phyloP scores from a whole-genome alignment of 225 moss, liverwort and hornwort genomes.

The Marchantia polymorpha region DNA sequence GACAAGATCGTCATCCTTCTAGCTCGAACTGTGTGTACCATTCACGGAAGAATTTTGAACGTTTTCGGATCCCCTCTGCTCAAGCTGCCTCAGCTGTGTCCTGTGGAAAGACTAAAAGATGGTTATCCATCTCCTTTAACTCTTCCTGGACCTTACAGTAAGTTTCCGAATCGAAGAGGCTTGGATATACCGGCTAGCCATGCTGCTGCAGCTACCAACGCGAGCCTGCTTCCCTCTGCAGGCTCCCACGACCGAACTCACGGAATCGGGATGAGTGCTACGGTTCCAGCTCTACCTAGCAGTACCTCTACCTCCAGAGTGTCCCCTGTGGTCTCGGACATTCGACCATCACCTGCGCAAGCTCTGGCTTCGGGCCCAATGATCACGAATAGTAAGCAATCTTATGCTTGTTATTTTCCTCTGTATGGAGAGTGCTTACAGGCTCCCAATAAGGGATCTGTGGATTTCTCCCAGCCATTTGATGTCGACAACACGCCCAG shows the following conservation, averaged over 20 bases:
- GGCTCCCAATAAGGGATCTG: slow-evolving; percentile 30
- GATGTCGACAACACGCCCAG: slow-evolving; percentile 14
- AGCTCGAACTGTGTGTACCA: slow-evolving; percentile 84
- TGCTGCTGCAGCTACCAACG: slow-evolving; percentile 12
- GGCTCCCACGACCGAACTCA: slow-evolving; percentile 31
- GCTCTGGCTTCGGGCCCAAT: slow-evolving; percentile 51
- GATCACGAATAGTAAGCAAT: slow-evolving; percentile 52
- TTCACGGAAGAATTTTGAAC: slow-evolving; percentile 73
- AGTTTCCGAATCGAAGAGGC: slow-evolving; percentile 23
- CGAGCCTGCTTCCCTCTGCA: slow-evolving; percentile 14
- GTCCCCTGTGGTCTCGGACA: slow-evolving; percentile 58
- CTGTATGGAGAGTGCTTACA: slow-evolving; percentile 44
- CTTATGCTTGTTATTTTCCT: slow-evolving; percentile 58
- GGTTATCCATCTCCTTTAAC: slow-evolving; percentile 40
- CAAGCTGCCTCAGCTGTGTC: slow-evolving; percentile 74
- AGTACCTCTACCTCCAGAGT: slow-evolving; percentile 55
- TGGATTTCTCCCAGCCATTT: slow-evolving; percentile 29
- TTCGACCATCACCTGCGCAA: slow-evolving; percentile 48
- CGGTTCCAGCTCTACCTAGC: slow-evolving; percentile 40
- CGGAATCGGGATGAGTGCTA: slow-evolving; percentile 41
- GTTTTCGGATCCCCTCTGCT: slow-evolving; percentile 95
- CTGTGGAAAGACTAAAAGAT: slow-evolving; percentile 60
- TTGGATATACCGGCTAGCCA: slow-evolving; percentile 23
- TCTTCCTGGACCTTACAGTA: slow-evolving; percentile 38
- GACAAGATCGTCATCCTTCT: slow-evolving; percentile 86